These are phyloP conservation scores for Pseudophaeomoniella oleicola DNA, from an alignment of 2,329 filamentous ascomycete species.

Conservation along the genomic window DNA sequence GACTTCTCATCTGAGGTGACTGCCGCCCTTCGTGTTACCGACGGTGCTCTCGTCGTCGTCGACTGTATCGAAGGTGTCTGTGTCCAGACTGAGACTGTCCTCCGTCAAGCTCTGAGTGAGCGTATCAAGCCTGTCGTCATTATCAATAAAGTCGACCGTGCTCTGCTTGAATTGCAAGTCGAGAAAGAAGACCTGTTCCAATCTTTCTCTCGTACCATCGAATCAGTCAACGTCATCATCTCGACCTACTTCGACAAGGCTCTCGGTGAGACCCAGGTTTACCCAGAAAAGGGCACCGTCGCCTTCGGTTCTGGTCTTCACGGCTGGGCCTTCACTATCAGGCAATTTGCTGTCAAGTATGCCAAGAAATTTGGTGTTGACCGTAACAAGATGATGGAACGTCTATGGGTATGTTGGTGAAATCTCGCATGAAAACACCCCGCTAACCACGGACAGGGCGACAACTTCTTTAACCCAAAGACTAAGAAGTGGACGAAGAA, in stretches of 20 bases:
- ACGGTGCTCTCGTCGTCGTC: constrained; percentile 98
- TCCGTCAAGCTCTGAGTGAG: constrained; percentile 97
- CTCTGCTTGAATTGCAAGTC: constrained; percentile 96
- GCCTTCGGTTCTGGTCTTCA: constrained; percentile 99
- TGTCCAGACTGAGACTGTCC: constrained; percentile 98
- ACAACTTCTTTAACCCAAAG: constrained; percentile 99
- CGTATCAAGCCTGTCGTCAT: constrained; percentile 99
- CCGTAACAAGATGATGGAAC: constrained; percentile 99
- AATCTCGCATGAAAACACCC: neutral
- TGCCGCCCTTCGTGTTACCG: constrained; percentile 97
- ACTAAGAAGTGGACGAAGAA: constrained; percentile 99
- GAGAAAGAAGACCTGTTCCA: constrained; percentile 99
- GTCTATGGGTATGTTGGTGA: constrained; percentile 66
- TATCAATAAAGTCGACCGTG: constrained; percentile 99
- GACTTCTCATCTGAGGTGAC: constrained; percentile 99
- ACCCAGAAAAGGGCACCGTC: constrained; percentile 93
- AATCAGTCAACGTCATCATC: constrained; percentile 99
- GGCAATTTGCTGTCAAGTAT: constrained; percentile 90
- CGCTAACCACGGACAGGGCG: constrained; percentile 41
- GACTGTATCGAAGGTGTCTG: constrained; percentile 99
- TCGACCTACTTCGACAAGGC: constrained; percentile 96
- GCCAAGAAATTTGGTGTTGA: constrained; percentile 99
- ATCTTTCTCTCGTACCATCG: constrained; percentile 98
- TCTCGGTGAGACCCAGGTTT: constrained; percentile 96
- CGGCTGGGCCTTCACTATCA: constrained; percentile 98